Conservation (phyloP, 2,329 filamentous ascomycete species). For the Neurospora sp. region DNA sequence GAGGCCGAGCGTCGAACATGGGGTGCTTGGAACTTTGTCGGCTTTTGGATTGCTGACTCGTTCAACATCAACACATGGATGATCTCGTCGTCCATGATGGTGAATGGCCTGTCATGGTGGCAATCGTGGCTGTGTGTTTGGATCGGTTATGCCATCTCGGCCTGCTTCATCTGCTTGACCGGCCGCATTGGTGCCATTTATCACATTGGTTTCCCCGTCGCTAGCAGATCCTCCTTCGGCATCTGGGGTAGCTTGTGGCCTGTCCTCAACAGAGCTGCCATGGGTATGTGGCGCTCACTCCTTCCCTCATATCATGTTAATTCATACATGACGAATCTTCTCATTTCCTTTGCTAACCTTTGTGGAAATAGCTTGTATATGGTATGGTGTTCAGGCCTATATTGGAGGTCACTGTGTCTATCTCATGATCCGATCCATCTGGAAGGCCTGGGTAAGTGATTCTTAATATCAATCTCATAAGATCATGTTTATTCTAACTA, state of each 20-base stretch:
- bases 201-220: slow-evolving; percentile 82
- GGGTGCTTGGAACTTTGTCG: slow-evolving; percentile 80
- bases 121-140: slow-evolving; percentile 84
- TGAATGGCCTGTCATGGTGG: slow-evolving; percentile 77
- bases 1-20: slow-evolving; percentile 73
- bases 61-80: slow-evolving; percentile 94
- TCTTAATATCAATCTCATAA: neutral
- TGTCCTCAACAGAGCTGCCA: slow-evolving; percentile 77
- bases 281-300: slow-evolving; percentile 35
- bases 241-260: slow-evolving; percentile 88
- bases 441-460: slow-evolving; percentile 51
- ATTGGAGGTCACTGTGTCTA: slow-evolving; percentile 80
- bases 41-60: slow-evolving; percentile 76
- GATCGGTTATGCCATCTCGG: slow-evolving; percentile 73
- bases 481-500: slow-evolving; percentile 7
- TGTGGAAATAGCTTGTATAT: slow-evolving; percentile 54
- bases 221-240: slow-evolving; percentile 68
- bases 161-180: slow-evolving; percentile 63
- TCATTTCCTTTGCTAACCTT: slow-evolving; percentile 1
- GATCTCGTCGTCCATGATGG: slow-evolving; percentile 78
- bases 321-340: neutral
- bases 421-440: slow-evolving; percentile 81
- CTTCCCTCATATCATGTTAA: slow-evolving; percentile 3
- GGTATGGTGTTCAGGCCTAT: slow-evolving; percentile 64
- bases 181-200: slow-evolving; percentile 79